Conservation (phyloP, 257 asterid genomes). For the Plantago major region DNA sequence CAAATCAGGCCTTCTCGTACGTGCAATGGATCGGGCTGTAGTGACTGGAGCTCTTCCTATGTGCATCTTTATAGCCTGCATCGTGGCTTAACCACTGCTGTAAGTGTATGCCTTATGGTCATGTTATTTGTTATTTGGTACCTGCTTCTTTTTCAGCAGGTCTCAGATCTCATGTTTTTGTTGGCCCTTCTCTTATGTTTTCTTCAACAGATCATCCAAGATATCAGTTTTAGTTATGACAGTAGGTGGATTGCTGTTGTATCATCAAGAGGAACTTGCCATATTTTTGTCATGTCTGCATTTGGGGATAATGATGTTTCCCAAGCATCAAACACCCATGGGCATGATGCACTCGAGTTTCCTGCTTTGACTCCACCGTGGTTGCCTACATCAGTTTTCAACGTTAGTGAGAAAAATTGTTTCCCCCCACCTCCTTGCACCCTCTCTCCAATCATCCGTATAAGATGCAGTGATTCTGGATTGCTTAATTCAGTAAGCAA, state of each 20-base stretch:
- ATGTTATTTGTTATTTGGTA: background rate
- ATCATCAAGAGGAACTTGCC: slow-evolving; percentile 41
- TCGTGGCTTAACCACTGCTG: slow-evolving; percentile 43
- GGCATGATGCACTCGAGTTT: slow-evolving; percentile 11
- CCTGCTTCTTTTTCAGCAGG: slow-evolving; percentile 6
- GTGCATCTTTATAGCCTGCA: slow-evolving; percentile 38
- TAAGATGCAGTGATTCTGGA: slow-evolving; percentile 28
- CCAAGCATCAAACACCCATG: slow-evolving; percentile 18
- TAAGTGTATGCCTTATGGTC: slow-evolving; percentile 20
- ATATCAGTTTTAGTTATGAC: slow-evolving; percentile 32
- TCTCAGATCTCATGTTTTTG: background rate
- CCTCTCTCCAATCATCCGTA: slow-evolving; percentile 29
- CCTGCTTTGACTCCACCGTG: slow-evolving; percentile 26
- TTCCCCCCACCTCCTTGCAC: slow-evolving; percentile 30
- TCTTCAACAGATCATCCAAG: slow-evolving; percentile 33
- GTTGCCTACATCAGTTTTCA: slow-evolving; percentile 31
- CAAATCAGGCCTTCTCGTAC: slow-evolving; percentile 43
- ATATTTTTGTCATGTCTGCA: slow-evolving; percentile 35
- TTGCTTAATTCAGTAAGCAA: slow-evolving; percentile 28
- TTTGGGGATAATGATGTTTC: slow-evolving; percentile 26
- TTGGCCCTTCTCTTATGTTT: background rate
- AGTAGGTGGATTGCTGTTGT: slow-evolving; percentile 39
- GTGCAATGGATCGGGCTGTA: slow-evolving; percentile 25
- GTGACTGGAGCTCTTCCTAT: slow-evolving; percentile 53
- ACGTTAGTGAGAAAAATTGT: slow-evolving; percentile 17